phyloP scores from a whole-genome alignment of 352 stramenopile genomes.

The Globisporangium nodosum region DNA sequence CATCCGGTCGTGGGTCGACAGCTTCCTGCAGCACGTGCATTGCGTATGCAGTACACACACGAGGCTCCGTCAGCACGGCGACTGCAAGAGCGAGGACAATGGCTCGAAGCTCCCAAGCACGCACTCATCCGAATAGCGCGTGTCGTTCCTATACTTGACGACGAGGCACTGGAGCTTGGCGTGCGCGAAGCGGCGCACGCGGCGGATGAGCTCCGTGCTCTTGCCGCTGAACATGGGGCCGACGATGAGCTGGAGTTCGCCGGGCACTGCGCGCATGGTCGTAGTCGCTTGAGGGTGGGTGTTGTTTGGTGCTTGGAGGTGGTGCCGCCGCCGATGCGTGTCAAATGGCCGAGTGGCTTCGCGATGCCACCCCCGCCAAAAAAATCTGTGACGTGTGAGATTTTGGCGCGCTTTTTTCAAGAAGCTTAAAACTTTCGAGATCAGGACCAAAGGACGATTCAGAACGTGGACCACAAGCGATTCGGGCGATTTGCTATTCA shows the following conservation, averaged over 20 bases:
- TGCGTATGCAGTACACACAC: not conserved
- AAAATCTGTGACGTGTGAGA: not conserved
- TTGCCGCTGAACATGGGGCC: slow-evolving; percentile 88
- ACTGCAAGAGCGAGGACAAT: not conserved
- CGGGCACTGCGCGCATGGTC: slow-evolving; percentile 25
- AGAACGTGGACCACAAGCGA: not conserved
- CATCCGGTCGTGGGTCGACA: slow-evolving; percentile 76
- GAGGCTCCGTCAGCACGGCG: not conserved
- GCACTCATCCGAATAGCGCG: slow-evolving; percentile 68
- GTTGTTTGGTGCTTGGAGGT: not conserved
- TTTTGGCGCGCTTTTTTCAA: not conserved
- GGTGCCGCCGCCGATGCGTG: not conserved
- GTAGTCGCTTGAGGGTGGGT: not conserved
- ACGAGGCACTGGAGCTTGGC: slow-evolving; percentile 75
- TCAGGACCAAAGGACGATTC: not conserved
- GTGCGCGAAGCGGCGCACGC: slow-evolving; percentile 76
- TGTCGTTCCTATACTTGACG: slow-evolving; percentile 79
- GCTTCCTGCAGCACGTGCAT: slow-evolving; percentile 23
- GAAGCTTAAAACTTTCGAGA: not conserved
- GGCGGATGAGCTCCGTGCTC: slow-evolving; percentile 82
- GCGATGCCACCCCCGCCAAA: not conserved
- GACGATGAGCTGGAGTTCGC: slow-evolving; percentile 78
- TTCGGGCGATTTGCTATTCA: not conserved
- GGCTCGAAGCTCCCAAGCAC: slow-evolving; percentile 8
- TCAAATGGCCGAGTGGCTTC: slow-evolving; percentile 8